Evolutionary conservation across 768 basidiomycete species (phyloP), one percentile per base, ranked within the genome.

Genomic region (Termitomyces sp.): DNA sequence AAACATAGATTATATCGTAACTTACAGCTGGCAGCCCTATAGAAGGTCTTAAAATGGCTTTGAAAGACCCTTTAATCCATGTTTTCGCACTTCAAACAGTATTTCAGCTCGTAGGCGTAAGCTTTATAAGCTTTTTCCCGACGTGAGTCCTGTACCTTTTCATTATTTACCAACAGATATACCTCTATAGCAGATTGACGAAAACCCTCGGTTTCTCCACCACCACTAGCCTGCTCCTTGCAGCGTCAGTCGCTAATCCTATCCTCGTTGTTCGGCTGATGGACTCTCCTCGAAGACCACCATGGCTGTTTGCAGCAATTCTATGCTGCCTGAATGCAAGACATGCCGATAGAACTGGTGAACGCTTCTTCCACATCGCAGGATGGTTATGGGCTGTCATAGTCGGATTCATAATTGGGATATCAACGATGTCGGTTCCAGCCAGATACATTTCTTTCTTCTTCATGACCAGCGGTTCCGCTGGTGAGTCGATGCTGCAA

Each of bases 371-470:
- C 76, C 87, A 88, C 65, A 73, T 81, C 48, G 69, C 72, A 1
- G 72, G 65, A 2, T 80, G 78, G 71, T 85, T 80, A 81, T 84
- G 83, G 83, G 79, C 70, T 0, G 76, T 77, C 42, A 82, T 87
- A 2, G 39, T 85, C 4, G 86, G 83, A 0, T 86, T 80, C 61
- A 80, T 87, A 59, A 83, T 88, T 61, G 79, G 77, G 5, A 66
- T 86, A 16, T 78, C 78, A 2, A 87, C 83, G 0, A 76, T 76
- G 71, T 72, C 69, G 2, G 75, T 76, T 18, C 77, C 70, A 0
- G 84, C 75, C 1, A 79, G 86, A 57, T 87, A 88, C 61, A 71
- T 87, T n/a, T 77, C 83, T 2, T 69, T 87, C 67, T 87, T 87
- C 71, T 71, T 87, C 33, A 85, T 88, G 84, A 77, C 85, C 0